phyloP scores from a whole-genome alignment of 768 basidiomycete genomes.

The Mycena alexandri region DNA sequence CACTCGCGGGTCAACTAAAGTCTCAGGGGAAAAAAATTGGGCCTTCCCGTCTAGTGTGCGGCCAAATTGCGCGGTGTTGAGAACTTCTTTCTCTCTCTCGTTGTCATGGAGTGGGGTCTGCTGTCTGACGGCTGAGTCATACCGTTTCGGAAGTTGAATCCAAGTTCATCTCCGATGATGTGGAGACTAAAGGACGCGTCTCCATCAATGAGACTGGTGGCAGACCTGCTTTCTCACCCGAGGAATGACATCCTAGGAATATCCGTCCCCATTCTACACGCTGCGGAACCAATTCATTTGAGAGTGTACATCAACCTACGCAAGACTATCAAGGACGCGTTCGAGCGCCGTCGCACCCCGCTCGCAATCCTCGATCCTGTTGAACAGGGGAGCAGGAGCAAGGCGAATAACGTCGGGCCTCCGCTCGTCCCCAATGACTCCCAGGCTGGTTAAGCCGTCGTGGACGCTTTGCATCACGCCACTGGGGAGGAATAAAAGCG shows the following conservation, averaged over 20 bases:
- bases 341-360: conserved; percentile 76
- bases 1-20: too few species aligned
- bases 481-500: conserved; percentile 80
- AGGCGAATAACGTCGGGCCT: conserved; percentile 93
- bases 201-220: not conserved
- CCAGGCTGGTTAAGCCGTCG: conserved; percentile 68
- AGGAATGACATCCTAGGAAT: not conserved
- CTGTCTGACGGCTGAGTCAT: conserved; percentile 4
- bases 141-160: conserved; percentile 20
- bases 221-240: not conserved
- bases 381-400: conserved; percentile 90
- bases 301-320: conserved; percentile 17
- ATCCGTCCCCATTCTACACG: not conserved
- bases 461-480: conserved; percentile 81
- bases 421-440: conserved; percentile 94
- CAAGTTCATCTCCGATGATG: conserved; percentile 30
- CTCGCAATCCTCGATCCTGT: conserved; percentile 82
- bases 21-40: not conserved
- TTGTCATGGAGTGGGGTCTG: not conserved
- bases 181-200: not conserved
- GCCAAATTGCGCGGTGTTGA: not conserved
- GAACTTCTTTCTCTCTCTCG: not conserved
- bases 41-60: not conserved
- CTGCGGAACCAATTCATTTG: not conserved
- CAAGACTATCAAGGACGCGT: conserved; percentile 57